Conservation (phyloP, 768 basidiomycete genomes). For the Macrolepiota albuminosa region DNA sequence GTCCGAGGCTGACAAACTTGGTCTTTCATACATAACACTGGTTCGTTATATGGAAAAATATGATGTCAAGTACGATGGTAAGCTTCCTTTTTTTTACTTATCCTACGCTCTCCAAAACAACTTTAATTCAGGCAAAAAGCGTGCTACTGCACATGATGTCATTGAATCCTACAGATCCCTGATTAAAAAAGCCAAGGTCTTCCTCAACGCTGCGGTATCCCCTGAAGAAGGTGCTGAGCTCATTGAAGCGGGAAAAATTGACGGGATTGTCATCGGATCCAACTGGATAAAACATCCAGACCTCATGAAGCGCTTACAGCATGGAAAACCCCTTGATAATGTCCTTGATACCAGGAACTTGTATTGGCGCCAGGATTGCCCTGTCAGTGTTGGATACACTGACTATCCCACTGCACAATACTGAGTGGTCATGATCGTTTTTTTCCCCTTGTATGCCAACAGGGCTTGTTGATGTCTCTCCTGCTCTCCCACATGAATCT, state of each 20-base stretch:
- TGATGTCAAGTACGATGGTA: conserved; percentile 29
- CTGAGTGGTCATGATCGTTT: conserved; percentile 2
- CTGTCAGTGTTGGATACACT: conserved; percentile 28
- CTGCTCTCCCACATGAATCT: too few relatives aligned
- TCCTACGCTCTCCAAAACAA: not conserved
- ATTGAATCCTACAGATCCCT: conserved; percentile 30
- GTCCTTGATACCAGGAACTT: conserved; percentile 22
- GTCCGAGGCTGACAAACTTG: conserved; percentile 33
- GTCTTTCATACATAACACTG: conserved; percentile 27
- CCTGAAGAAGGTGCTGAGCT: conserved; percentile 33
- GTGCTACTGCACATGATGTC: conserved; percentile 35
- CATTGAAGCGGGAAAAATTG: conserved; percentile 28
- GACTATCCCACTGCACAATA: conserved; percentile 29
- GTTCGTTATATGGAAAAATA: conserved; percentile 19
- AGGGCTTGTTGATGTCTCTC: not conserved
- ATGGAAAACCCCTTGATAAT: conserved; percentile 32
- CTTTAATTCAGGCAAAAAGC: conserved; percentile 22
- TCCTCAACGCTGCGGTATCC: conserved; percentile 32
- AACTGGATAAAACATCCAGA: conserved; percentile 37
- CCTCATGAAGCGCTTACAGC: conserved; percentile 30
- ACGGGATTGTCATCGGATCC: conserved; percentile 33
- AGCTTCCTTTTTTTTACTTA: not conserved
- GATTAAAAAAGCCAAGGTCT: conserved; percentile 32
- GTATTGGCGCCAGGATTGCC: conserved; percentile 20
- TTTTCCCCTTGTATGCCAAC: not conserved